A percentile compares a stretch with the other conserved stretches of the same genome.
These are phyloP conservation scores for Neoconidiobolus thromboides DNA, from an alignment of 371 early-diverging fungal species.

Conservation along the genomic window DNA sequence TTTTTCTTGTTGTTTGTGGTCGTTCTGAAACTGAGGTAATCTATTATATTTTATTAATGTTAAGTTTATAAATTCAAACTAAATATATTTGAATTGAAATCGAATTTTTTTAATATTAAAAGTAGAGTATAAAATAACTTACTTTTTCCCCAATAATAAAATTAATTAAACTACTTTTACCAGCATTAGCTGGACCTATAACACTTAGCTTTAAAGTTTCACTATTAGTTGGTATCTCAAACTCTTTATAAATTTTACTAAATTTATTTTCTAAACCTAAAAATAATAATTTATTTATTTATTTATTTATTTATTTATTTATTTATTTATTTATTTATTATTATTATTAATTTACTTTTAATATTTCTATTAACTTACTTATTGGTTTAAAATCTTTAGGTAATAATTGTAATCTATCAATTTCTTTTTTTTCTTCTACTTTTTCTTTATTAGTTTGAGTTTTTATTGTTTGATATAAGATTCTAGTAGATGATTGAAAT, in stretches of 20 bases:
- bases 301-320: too few species aligned
- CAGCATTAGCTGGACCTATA: constrained; percentile 1
- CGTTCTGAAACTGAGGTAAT: background rate
- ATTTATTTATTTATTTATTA: too few species aligned
- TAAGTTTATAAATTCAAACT: background rate
- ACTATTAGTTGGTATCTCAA: background rate
- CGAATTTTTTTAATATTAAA: background rate
- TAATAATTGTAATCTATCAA: too few species aligned
- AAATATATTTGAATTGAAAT: background rate
- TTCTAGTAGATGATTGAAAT: too few species aligned
- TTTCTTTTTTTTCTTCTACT: too few species aligned
- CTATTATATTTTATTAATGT: background rate
- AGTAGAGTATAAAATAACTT: background rate
- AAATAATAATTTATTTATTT: background rate
- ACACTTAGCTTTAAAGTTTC: background rate
- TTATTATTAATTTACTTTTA: too few species aligned
- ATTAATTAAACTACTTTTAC: background rate
- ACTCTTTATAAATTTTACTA: background rate
- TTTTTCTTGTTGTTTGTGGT: constrained; percentile 1
- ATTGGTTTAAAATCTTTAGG: too few species aligned
- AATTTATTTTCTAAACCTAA: background rate
- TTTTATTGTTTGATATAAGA: too few species aligned
- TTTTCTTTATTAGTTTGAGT: too few species aligned
- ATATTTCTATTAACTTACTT: too few species aligned
- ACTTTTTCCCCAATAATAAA: background rate